These are phyloP conservation scores for Turritis glabra DNA, from an alignment of 345 rosid species.

Conservation along the genomic window DNA sequence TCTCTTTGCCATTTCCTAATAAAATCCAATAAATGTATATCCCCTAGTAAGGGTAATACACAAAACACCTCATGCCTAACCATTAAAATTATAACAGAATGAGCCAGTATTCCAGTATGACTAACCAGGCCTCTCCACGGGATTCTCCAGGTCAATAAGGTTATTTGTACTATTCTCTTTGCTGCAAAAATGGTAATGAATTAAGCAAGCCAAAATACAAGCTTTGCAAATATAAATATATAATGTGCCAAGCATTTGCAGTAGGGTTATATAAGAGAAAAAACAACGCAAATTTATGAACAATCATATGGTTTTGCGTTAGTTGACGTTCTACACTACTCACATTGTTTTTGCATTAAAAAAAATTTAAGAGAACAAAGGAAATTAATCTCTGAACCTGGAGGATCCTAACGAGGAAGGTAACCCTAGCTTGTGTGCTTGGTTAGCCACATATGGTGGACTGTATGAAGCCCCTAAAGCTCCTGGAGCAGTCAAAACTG, in stretches of 20 bases:
- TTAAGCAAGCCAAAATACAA: background rate
- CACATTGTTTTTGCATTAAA: background rate
- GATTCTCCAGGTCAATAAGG: constrained; percentile 20
- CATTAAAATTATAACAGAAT: background rate
- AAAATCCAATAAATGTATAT: background rate
- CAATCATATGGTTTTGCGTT: background rate
- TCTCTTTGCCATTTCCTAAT: background rate
- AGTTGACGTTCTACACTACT: background rate
- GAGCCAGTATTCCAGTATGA: constrained; percentile 10
- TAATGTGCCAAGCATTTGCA: constrained; percentile 1
- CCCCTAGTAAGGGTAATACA: background rate
- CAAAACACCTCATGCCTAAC: constrained; percentile 1
- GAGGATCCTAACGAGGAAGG: constrained; percentile 63
- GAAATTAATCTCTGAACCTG: constrained; percentile 48
- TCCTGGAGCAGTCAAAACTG: constrained; percentile 86
- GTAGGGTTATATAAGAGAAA: background rate
- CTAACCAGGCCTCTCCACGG: constrained; percentile 37
- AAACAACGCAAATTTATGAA: background rate
- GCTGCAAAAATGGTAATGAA: constrained; percentile 31
- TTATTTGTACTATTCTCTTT: constrained; percentile 25
- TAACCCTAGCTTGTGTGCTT: constrained; percentile 54
- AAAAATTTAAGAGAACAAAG: background rate
- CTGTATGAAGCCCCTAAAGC: constrained; percentile 76
- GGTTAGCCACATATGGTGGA: constrained; percentile 73
- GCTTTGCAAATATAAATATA: constrained; percentile 10